Evolutionary conservation across 2,329 filamentous ascomycete genomes (phyloP).

Genomic region (Pseudocercospora fuligena): DNA sequence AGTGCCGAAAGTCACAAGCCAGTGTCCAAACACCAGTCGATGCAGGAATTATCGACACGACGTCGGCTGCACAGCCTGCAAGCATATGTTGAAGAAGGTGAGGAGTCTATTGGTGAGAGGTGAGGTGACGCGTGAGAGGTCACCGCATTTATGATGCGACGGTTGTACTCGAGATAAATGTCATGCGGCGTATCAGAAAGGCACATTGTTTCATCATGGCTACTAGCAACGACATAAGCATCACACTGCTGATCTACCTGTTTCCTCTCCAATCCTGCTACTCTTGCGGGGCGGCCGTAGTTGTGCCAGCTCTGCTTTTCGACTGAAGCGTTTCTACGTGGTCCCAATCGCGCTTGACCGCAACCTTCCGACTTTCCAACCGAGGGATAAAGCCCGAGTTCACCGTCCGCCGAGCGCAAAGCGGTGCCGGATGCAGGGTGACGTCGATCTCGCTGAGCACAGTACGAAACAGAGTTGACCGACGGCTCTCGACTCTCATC

Average conservation of each 20-base stretch:
- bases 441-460: conserved; percentile 20
- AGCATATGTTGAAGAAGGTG: conserved; percentile 35
- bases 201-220: conserved; percentile 8
- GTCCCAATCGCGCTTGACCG: background rate
- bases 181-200: conserved; percentile 10
- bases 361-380: background rate
- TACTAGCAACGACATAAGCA: conserved; percentile 7
- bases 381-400: background rate
- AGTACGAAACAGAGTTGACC: conserved; percentile 9
- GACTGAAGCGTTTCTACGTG: conserved; percentile 5
- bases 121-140: conserved; percentile 20
- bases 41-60: conserved; percentile 27
- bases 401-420: background rate
- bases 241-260: background rate
- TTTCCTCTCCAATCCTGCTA: conserved; percentile 7
- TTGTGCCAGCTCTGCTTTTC: conserved; percentile 3
- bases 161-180: conserved; percentile 2
- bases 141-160: conserved; percentile 18
- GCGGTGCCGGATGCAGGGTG: conserved; percentile 12
- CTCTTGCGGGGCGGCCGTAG: background rate
- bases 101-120: conserved; percentile 19
- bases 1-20: conserved; percentile 1
- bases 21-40: conserved; percentile 24
- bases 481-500: conserved; percentile 8
- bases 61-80: conserved; percentile 21